Conservation (phyloP, 23 red algal species). For the Agarophyton chilense region DNA sequence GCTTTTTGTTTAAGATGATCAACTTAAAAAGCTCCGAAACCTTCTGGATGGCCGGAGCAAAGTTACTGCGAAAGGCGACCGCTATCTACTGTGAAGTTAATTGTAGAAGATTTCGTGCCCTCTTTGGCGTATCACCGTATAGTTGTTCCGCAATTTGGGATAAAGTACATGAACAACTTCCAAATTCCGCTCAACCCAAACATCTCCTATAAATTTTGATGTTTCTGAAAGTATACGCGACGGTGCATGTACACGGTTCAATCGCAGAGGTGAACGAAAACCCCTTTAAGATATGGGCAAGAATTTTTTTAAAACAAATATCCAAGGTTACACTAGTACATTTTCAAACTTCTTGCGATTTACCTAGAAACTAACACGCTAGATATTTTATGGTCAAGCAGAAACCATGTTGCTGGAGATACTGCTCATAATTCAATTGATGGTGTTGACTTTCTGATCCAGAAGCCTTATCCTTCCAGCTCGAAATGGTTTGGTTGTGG, state of each 20-base stretch:
- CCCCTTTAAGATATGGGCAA: not conserved
- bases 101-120: too few relatives aligned
- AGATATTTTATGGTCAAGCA: not conserved
- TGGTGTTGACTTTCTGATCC: slow-evolving; percentile 10
- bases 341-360: too few relatives aligned
- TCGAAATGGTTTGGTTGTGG: slow-evolving; percentile 14
- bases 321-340: not conserved
- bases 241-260: slow-evolving; percentile 14
- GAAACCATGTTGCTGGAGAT: too few relatives aligned
- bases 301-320: not conserved
- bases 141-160: too few relatives aligned
- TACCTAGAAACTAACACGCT: not conserved
- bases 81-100: too few relatives aligned
- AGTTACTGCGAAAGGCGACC: too few relatives aligned
- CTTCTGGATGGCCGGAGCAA: too few relatives aligned
- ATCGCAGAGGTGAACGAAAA: not conserved
- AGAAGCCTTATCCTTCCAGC: not conserved
- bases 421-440: slow-evolving; percentile 26
- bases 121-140: too few relatives aligned
- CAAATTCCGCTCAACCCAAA: not conserved
- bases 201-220: not conserved
- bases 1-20: too few relatives aligned
- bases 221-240: slow-evolving; percentile 10
- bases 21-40: too few relatives aligned
- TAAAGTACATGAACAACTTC: too few relatives aligned